These are phyloP conservation scores for Clonostachys chloroleuca DNA, from an alignment of 2,329 filamentous ascomycete species.

Conservation along the genomic window DNA sequence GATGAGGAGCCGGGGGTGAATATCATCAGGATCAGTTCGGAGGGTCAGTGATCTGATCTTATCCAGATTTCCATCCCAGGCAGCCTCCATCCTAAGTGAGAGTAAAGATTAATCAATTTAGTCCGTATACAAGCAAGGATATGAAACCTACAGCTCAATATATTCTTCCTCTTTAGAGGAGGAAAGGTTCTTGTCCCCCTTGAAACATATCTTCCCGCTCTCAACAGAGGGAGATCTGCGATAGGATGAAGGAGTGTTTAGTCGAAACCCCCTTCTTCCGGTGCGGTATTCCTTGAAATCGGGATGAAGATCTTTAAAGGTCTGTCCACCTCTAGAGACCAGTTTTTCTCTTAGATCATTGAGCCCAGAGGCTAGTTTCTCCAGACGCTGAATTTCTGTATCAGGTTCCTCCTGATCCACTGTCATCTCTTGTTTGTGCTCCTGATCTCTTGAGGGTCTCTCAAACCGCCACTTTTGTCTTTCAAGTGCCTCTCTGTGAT, in stretches of 20 bases:
- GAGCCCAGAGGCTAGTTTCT: conserved; percentile 43
- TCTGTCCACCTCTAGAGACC: conserved; percentile 57
- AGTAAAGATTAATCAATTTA: too few relatives aligned
- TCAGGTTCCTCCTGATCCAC: conserved; percentile 39
- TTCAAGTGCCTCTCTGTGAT: conserved; percentile 21
- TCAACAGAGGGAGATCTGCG: conserved; percentile 44
- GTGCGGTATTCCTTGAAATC: conserved; percentile 26
- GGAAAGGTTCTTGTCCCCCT: conserved; percentile 35
- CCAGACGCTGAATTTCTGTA: conserved; percentile 35
- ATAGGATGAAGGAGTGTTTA: conserved; percentile 29
- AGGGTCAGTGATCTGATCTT: conserved; percentile 63
- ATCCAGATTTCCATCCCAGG: conserved; percentile 63
- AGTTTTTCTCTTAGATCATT: conserved; percentile 51
- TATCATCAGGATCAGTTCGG: conserved; percentile 48
- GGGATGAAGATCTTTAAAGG: conserved; percentile 61
- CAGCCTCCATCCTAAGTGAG: conserved; percentile 57
- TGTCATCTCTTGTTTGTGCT: conserved; percentile 7
- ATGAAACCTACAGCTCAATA: conserved; percentile 50
- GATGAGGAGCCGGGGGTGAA: conserved; percentile 59
- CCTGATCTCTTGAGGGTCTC: conserved; percentile 9
- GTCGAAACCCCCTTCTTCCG: neutral
- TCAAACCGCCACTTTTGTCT: conserved; percentile 19
- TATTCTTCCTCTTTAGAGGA: conserved; percentile 33
- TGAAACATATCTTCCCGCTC: conserved; percentile 51
- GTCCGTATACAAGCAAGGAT: neutral